Percentiles rank a stretch among this genome's conserved stretches.
Conservation (phyloP, 192 early-diverging fungal species). For the Ramicandelaber brevisporus region DNA sequence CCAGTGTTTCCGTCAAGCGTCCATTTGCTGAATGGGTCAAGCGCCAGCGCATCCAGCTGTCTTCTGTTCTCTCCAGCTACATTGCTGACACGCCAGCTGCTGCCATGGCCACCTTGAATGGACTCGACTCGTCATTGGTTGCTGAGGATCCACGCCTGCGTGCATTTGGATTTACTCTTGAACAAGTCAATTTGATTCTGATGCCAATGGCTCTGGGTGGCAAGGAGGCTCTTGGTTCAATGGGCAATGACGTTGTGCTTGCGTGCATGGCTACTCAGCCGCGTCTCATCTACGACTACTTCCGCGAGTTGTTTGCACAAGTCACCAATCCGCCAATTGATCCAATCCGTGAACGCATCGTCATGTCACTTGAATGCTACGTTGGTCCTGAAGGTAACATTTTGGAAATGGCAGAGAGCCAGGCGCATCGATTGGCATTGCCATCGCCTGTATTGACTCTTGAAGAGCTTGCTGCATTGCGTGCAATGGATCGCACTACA, state of each 20-base stretch:
- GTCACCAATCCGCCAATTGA: constrained; percentile 98
- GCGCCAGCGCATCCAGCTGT: constrained; percentile 49
- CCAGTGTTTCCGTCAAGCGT: constrained; percentile 30
- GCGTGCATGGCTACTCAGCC: constrained; percentile 76
- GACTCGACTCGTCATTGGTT: constrained; percentile 33
- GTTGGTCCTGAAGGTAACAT: constrained; percentile 87
- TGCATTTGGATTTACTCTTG: constrained; percentile 77
- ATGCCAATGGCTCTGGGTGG: constrained; percentile 72
- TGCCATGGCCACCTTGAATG: constrained; percentile 10
- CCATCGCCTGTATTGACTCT: constrained; percentile 71
- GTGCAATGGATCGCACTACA: constrained; percentile 27
- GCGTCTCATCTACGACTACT: constrained; percentile 87
- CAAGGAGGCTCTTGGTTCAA: constrained; percentile 93
- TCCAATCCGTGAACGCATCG: constrained; percentile 93
- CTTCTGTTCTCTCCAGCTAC: constrained; percentile 17
- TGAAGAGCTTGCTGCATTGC: constrained; percentile 56
- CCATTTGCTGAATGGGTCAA: constrained; percentile 74
- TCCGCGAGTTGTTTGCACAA: constrained; percentile 92
- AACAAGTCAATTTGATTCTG: constrained; percentile 74
- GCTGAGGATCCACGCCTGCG: constrained; percentile 53
- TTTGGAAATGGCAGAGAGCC: constrained; percentile 53
- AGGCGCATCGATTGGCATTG: constrained; percentile 54
- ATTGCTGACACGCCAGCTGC: constrained; percentile 1
- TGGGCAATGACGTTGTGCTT: constrained; percentile 91
- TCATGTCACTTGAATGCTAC: constrained; percentile 91